Evolutionary conservation across 257 asterid species (phyloP), one percentile per base, ranked within the genome.

Genomic region (Hygrophila difformis): DNA sequence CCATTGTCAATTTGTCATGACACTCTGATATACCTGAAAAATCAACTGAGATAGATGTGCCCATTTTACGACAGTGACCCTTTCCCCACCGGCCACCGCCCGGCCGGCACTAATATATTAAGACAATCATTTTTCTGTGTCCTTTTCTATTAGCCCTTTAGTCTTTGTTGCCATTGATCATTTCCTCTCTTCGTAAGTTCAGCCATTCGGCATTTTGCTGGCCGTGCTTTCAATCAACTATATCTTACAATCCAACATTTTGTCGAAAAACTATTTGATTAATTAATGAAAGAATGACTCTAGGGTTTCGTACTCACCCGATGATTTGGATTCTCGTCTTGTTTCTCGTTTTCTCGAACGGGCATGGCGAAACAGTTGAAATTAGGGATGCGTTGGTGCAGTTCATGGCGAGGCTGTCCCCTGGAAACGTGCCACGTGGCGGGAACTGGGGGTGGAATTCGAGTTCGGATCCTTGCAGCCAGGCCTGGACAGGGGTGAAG

Each of bases 391-490:
- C 81, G 8, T 49, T 81, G n/a, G 72, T 67, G 16, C 62, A 52
- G 41, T 85, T 85, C 55, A 74, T 85, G 85, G 39, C 45, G 18
- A 53, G 61, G 12, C 72, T 78, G 4, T 47, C 70, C 26, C 72
- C 72, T 0, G 78, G 65, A 6, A 60, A 48, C 21, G 49, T 52
- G 17, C 38, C 31, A 31, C 60, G 56, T 18, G 61, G 60, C 11
- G 55, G 15, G 4, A 75, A 55, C 42, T 73, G 64, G 61, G 93
- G 95, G 2, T 85, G 95, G 93, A 72, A 81, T 47, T 1, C 17
- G 6, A 62, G 49, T 36, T 78, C 93, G n/a, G 93, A 81, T 20
- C 93, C 95, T 0, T 85, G 95, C 24, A 42, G 2, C 1, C 65
- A 44, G 13, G 26, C 18, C 2, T 85, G 95, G 95, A 54, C 48